Base-by-base conservation (phyloP, 2,329 filamentous ascomycete species). In the Bipolaris bicolor region DNA sequence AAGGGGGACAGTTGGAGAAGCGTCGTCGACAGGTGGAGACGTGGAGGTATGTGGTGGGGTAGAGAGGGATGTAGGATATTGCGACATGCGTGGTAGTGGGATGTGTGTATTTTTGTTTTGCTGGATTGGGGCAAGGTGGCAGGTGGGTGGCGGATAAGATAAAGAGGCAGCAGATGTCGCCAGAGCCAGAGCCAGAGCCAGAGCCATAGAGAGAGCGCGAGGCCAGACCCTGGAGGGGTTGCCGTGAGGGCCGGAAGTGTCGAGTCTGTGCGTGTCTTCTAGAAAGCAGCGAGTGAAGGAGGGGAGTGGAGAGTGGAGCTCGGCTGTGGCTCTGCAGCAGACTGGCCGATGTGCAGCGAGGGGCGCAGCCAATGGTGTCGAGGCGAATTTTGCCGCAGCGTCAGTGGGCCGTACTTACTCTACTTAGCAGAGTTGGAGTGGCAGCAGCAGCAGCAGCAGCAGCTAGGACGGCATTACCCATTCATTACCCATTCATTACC, bases 211-310 rank as follows among this genome's bases (percentile, higher is more conserved):
- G 29, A 46, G 50, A 33, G 20, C 37, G 29, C 51, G 49, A 44
- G 39, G 47, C 46, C 34, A 55, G 63, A 65, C 66, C 66, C 66
- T 69, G 65, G 57, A 69, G 62, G 52, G 33, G 66, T 69, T 68
- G 58, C 45, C 56, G 60, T 40, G 22, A 22, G 57, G 61, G 58
- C 56, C 49, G 52, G 53, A 57, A 57, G 36, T 36, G 54, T 36
- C 40, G 39, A 49, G 44, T 47, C 63, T 58, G 65, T 64, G 62
- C 58, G 60, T 37, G 44, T 46, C 57, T 68, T 67, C 65, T 65
- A 52, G 62, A 67, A 69, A 55, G 54, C 50, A 58, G 51, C 55
- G 37, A 47, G 44, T 45, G 36, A 52, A 16, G 9, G 33, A 52
- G 20, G 9, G 33, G 33, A 48, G 57, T 56, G 58, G 63, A 55